Evolutionary conservation across 2,329 filamentous ascomycete species (phyloP), one percentile per base, ranked within the genome.

Genomic region (Chrysoporthe deuterocubensis): DNA sequence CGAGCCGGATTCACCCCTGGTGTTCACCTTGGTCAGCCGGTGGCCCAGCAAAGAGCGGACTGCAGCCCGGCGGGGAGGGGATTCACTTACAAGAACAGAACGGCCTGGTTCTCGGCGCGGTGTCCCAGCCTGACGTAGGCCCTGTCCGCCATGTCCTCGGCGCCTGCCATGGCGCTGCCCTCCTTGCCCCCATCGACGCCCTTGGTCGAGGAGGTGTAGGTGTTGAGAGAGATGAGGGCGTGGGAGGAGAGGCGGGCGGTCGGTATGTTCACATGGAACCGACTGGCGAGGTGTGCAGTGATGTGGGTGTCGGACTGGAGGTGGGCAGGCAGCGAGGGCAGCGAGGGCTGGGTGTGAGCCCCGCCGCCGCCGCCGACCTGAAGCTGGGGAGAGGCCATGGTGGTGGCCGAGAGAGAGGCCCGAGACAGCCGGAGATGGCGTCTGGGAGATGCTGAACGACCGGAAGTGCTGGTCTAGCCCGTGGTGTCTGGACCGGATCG

Each of bases 231-330:
- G 76, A 99, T 91, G 73, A 98, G 86, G 61, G 91, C 96, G 77
- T 98, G 94, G 0, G 94, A 97, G 0, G 94, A 97, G 21, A 99
- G 88, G 61, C 89, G 89, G 64, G 96, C 93, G 0, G 94, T 97
- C 11, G 96, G 94, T 68, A 96, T 83, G 65, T 92, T 92, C 64
- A 96, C 92, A 81, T 99, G 96, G 79, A 97, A 99, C 65, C 95
- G 93, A 78, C 88, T 93, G 73, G 92, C 93, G 70, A 96, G 87
- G 78, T 95, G 92, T 64, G 91, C 91, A 3, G 92, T 96, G 72
- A 95, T 83, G 75, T 93, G 90, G 58, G 90, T 78, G 58, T 80
- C 78, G 66, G 78, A 80, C 80, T 94, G 90, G 63, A 90, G 86
- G 83, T 94, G 96, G 70, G 92, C 89, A 60, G 96, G 95, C 72